Evolutionary conservation across 2,329 filamentous ascomycete genomes (phyloP), one percentile per base, ranked within the genome.

Genomic region (Pleoardoris graminearum): DNA sequence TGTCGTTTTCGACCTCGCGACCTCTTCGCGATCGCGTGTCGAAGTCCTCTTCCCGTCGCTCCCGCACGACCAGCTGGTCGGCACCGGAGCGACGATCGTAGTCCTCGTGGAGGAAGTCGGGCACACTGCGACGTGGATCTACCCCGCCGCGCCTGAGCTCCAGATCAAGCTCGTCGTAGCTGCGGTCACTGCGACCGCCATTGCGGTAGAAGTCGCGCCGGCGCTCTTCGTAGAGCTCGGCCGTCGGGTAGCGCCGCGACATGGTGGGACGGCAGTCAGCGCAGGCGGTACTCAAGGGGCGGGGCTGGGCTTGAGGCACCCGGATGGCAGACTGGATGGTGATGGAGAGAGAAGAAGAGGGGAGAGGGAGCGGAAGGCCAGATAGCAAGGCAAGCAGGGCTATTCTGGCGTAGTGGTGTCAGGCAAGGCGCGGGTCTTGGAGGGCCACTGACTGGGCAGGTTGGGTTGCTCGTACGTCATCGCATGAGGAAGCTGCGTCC

Each of bases 121-220:
- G 79, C 50, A 72, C 69, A 42, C 76, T 74, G 44, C 75, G 74
- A 23, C 73, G 72, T 10, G 77, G 72, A 38, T 75, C 68, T 19
- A 55, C 58, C 37, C 64, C 44, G 23, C 44, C 62, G 47, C 65
- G 61, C 59, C 69, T 63, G 50, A 80, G 71, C 58, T 82, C 80
- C 37, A 79, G 54, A 51, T 82, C 79, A 38, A 80, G 69, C 44
- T 81, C 79, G 25, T 80, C 77, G 58, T 79, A 79, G 61, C 77
- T 76, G 62, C 73, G 75, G 12, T 68, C 62, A 59, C 62, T 69
- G 62, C 71, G 72, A 55, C 66, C 64, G 55, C 69, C 68, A 53
- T 69, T 75, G 60, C 74, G 72, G 55, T 79, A 78, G 58, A 80
- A 77, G 58, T 80, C 79, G 55, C 78, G 72, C 61, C 80, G 75